phyloP scores from a whole-genome alignment of 768 basidiomycete genomes.

The Termitomyces sp. region DNA sequence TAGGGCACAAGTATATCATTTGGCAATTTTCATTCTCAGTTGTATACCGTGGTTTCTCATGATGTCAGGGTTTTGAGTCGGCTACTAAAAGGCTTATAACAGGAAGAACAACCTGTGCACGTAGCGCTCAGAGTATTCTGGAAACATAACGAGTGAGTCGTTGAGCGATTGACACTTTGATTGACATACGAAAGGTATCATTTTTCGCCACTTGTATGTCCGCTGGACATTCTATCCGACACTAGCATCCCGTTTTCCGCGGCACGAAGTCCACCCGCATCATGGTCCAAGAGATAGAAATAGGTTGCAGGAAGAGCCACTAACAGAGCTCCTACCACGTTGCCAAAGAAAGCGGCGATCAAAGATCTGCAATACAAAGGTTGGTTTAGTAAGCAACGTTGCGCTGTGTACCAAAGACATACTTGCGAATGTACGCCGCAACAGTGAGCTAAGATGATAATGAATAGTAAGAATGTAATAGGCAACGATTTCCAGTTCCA shows the following conservation, averaged over 20 bases:
- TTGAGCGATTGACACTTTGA: neutral
- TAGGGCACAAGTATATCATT: neutral
- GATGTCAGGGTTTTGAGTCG: too few relatives aligned
- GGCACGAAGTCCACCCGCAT: slow-evolving; percentile 27
- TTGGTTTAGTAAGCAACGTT: neutral
- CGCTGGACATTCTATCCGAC: neutral
- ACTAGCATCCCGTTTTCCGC: slow-evolving; percentile 28
- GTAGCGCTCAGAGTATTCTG: neutral
- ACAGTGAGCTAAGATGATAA: slow-evolving; percentile 34
- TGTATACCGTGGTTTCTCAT: neutral
- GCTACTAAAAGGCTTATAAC: neutral
- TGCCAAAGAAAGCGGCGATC: slow-evolving; percentile 61
- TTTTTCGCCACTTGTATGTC: neutral
- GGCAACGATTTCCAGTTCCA: neutral
- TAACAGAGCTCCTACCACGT: slow-evolving; percentile 58
- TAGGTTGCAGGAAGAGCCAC: slow-evolving; percentile 62
- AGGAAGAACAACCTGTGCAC: neutral
- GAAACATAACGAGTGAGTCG: neutral
- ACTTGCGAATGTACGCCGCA: slow-evolving; percentile 64
- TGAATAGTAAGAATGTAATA: neutral
- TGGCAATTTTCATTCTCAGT: neutral
- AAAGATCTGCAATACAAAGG: slow-evolving; percentile 36
- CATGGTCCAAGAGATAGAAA: slow-evolving; percentile 54
- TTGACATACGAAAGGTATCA: neutral
- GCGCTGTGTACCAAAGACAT: slow-evolving; percentile 14